phyloP scores from a whole-genome alignment of 2,329 filamentous ascomycete genomes.

The Claviceps humidiphila region DNA sequence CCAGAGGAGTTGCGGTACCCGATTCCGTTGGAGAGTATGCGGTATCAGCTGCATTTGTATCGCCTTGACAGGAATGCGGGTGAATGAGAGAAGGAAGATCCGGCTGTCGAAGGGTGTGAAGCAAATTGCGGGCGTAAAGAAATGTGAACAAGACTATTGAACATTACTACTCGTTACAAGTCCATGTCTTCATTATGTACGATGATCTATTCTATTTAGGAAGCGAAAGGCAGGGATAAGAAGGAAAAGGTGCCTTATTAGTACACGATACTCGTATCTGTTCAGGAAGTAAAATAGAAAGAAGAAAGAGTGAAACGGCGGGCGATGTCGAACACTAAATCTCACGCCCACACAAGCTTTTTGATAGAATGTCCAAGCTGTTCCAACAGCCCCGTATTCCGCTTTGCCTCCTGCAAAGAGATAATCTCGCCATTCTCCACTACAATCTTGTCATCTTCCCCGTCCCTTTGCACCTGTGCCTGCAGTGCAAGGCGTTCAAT shows the following conservation, averaged over 20 bases:
- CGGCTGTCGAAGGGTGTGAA: neutral
- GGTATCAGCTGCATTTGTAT: constrained; percentile 85
- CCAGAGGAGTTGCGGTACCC: constrained; percentile 57
- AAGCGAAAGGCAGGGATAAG: too few relatives aligned
- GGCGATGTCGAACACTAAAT: neutral
- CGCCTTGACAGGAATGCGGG: constrained; percentile 14
- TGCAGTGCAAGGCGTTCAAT: constrained; percentile 54
- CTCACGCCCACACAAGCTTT: constrained; percentile 73
- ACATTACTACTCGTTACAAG: neutral
- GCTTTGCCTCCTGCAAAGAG: constrained; percentile 70
- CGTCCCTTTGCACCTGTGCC: constrained; percentile 27
- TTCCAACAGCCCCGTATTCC: constrained; percentile 74
- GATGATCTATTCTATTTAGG: too few relatives aligned
- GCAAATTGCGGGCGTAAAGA: neutral
- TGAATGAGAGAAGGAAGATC: neutral
- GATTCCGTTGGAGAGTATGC: constrained; percentile 84
- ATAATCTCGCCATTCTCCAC: constrained; percentile 60
- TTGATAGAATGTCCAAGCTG: constrained; percentile 82
- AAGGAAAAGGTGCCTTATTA: neutral
- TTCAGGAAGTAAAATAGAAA: neutral
- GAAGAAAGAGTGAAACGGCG: neutral
- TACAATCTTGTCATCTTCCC: constrained; percentile 31
- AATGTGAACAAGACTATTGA: neutral
- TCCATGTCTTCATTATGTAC: neutral
- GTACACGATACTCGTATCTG: neutral